A percentile compares a stretch with the other conserved stretches of the same genome.
Evolutionary conservation across 306 rosid species (phyloP).

Genomic region (Corylus avellana): DNA sequence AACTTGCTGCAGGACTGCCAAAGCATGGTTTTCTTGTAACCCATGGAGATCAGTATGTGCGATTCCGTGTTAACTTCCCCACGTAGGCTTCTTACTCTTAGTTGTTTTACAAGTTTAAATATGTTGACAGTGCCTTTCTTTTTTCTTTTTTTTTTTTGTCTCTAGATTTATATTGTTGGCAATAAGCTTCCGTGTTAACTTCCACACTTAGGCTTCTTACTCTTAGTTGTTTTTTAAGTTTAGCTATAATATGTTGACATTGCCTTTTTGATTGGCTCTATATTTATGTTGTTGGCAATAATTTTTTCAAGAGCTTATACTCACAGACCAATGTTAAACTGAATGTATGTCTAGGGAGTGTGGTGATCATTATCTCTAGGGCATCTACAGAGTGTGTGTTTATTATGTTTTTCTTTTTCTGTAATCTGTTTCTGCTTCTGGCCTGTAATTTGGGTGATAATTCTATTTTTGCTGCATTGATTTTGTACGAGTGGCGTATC

Average conservation of each 20-base stretch:
- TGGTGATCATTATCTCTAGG: neutral
- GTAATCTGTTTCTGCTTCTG: neutral
- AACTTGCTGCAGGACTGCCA: slow-evolving; percentile 57
- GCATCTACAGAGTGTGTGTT: neutral
- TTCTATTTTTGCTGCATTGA: neutral
- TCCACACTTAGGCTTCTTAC: slow-evolving; percentile 56
- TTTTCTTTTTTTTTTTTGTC: slow-evolving; percentile 6
- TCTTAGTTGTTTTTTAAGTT: neutral
- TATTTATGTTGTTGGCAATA: neutral
- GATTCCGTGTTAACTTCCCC: slow-evolving; percentile 75
- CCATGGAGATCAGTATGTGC: slow-evolving; percentile 90
- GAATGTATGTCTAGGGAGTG: neutral
- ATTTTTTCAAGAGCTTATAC: neutral
- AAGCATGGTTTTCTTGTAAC: slow-evolving; percentile 58
- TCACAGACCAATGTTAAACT: neutral
- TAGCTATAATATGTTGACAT: neutral
- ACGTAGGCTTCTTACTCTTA: slow-evolving; percentile 42
- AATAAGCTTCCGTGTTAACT: slow-evolving; percentile 56
- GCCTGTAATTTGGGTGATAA: neutral
- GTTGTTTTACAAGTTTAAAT: neutral
- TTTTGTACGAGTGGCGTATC: neutral
- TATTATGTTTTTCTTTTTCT: neutral
- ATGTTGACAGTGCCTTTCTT: neutral
- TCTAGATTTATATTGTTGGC: neutral
- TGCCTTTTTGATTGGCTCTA: neutral